Conservation (phyloP, 306 rosid genomes). For the Lathyrus sativus region DNA sequence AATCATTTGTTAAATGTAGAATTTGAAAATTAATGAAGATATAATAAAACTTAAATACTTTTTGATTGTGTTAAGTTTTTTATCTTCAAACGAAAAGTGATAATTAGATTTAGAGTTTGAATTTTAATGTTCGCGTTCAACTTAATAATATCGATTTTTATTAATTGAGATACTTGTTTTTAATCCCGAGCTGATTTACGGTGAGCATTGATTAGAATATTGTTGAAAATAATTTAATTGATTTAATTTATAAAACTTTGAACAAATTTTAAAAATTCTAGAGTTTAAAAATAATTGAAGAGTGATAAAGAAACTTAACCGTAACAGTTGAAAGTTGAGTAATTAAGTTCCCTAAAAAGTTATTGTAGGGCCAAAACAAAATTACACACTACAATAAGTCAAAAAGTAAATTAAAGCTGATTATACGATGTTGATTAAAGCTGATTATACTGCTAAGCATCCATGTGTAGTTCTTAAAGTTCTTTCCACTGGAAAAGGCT, state of each 20-base stretch:
- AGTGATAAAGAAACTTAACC: background rate
- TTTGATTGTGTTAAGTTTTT: too few relatives aligned
- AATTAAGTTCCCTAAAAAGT: background rate
- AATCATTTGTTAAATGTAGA: too few relatives aligned
- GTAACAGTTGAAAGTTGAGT: background rate
- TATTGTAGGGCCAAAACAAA: too few relatives aligned
- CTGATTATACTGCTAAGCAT: slow-evolving; percentile 40
- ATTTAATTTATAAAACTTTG: background rate
- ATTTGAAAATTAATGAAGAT: background rate
- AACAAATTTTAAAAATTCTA: too few relatives aligned
- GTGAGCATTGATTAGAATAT: background rate
- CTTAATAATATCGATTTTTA: too few relatives aligned
- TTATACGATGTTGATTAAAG: background rate
- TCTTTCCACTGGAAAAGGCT: slow-evolving; percentile 47
- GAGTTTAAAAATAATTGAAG: background rate
- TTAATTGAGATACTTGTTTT: too few relatives aligned
- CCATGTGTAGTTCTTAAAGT: slow-evolving; percentile 42
- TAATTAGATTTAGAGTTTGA: too few relatives aligned
- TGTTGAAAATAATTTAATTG: background rate
- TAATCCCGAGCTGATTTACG: background rate
- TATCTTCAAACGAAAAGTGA: too few relatives aligned
- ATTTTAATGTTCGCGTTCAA: too few relatives aligned
- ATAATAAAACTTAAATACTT: too few relatives aligned
- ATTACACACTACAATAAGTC: slow-evolving; percentile 34
- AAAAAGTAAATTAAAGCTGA: slow-evolving; percentile 38